Conservation (phyloP, 257 asterid species). For the Linaria vulgaris region DNA sequence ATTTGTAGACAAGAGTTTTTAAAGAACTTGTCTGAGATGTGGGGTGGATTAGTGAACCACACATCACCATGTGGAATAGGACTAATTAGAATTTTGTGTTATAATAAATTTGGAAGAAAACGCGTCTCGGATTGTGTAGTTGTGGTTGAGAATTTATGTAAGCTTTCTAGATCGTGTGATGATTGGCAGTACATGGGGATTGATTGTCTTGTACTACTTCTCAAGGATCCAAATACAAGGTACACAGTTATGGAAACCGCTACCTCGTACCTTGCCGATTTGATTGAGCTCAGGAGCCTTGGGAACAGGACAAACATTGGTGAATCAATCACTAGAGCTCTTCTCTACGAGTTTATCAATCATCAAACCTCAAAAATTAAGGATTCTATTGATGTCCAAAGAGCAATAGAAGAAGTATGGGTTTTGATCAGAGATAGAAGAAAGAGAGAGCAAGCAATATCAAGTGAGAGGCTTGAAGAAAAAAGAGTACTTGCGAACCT, state of each 20-base stretch:
- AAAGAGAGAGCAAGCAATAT: constrained; percentile 32
- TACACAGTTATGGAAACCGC: constrained; percentile 37
- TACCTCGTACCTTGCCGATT: constrained; percentile 44
- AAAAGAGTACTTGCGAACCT: constrained; percentile 36
- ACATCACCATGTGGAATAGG: constrained; percentile 73
- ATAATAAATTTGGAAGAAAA: constrained; percentile 58
- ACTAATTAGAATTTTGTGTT: constrained; percentile 60
- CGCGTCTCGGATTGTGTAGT: constrained; percentile 42
- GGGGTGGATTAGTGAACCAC: constrained; percentile 70
- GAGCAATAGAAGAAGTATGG: constrained; percentile 45
- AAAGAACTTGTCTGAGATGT: constrained; percentile 54
- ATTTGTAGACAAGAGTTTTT: constrained; percentile 56
- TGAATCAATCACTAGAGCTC: constrained; percentile 48
- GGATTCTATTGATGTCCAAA: constrained; percentile 24
- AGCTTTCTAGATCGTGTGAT: constrained; percentile 68
- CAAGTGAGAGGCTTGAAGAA: constrained; percentile 45
- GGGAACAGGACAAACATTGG: constrained; percentile 59
- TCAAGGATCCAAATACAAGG: constrained; percentile 59
- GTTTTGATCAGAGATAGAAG: constrained; percentile 40
- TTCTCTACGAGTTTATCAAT: constrained; percentile 37
- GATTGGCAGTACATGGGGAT: constrained; percentile 89
- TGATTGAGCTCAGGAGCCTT: constrained; percentile 58
- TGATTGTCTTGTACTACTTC: constrained; percentile 73
- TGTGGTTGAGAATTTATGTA: constrained; percentile 58
- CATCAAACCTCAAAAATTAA: constrained; percentile 28